These are phyloP conservation scores for Zygotorulaspora chibaensis DNA, from an alignment of 805 yeast genomes.

Conservation along the genomic window DNA sequence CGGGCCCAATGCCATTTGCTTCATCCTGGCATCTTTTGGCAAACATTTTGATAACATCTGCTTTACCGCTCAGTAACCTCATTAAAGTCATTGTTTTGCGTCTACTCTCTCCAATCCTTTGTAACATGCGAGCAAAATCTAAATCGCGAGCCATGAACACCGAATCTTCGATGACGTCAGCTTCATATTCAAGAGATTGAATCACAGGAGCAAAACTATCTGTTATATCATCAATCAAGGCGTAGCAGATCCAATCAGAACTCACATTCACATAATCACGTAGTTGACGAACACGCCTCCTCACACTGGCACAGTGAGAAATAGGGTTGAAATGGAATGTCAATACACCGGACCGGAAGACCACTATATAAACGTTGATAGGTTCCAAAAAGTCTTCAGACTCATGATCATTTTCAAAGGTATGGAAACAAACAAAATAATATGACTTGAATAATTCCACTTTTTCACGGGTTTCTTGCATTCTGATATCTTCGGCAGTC, in stretches of 20 bases:
- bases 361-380: conserved; percentile 69
- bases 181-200: conserved; percentile 72
- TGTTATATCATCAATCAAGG: conserved; percentile 76
- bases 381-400: conserved; percentile 82
- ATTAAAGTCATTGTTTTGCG: conserved; percentile 88
- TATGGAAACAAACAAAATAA: conserved; percentile 94
- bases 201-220: conserved; percentile 83
- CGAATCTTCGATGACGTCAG: conserved; percentile 73
- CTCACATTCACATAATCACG: conserved; percentile 73
- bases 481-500: conserved; percentile 94
- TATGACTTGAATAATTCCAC: conserved; percentile 87
- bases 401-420: conserved; percentile 80
- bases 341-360: conserved; percentile 61
- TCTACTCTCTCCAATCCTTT: conserved; percentile 82
- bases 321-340: conserved; percentile 70
- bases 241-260: conserved; percentile 81
- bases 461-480: conserved; percentile 96
- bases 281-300: conserved; percentile 76
- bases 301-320: conserved; percentile 66
- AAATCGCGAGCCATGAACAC: conserved; percentile 75
- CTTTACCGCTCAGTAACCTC: conserved; percentile 87
- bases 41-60: conserved; percentile 94
- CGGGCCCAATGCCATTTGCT: conserved; percentile 40
- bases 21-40: conserved; percentile 89
- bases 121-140: conserved; percentile 73